Evolutionary conservation across 129 eudicot genomes (phyloP), one percentile per base, ranked within the genome.

Genomic region (Flaveria robusta): DNA sequence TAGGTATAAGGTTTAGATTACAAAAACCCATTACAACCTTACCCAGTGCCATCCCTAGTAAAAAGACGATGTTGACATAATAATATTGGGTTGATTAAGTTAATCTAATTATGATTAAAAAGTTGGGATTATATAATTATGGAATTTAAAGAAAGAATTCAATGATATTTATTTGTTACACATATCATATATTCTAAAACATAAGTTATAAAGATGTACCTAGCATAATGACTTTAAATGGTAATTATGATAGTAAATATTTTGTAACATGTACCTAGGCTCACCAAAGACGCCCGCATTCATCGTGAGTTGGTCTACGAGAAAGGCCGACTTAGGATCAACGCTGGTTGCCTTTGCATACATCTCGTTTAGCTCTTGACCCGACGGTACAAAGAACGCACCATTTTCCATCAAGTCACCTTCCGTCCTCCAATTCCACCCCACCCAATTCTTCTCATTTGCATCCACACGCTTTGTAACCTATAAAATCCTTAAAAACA

Each of bases 351-450:
- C 88, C 71, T 63, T 78, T 1, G 86, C 83, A 29, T 85, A 85
- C 70, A 74, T 73, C 4, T 43, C 54, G 26, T 78, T 67, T 19
- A 51, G 43, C 58, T 75, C 86, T 16, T 69, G 74, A 29, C 93
- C 93, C 3, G 93, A 88, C 0, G 90, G 88, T 14, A 86, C 89
- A 46, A 88, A 88, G 27, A 65, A 88, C 5, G 93, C 93, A 9
- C 93, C 93, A 64, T 88, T 88, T 76, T 83, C 87, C 93, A 88
- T 83, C 63, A 85, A 50, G 83, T 88, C 93, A 11, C 93, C 93
- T 20, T 86, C 90, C 11, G 90, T 77, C 64, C 90, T 86, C 93
- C 93, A 88, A 24, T 88, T 86, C 93, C 93, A 88, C 12, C 76
- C 86, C 7, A 72, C 76, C 93, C 93, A 88, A 7, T 81, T 79